These are phyloP conservation scores for Oxytropis ochrocephala DNA, from an alignment of 306 rosid species.

Conservation along the genomic window DNA sequence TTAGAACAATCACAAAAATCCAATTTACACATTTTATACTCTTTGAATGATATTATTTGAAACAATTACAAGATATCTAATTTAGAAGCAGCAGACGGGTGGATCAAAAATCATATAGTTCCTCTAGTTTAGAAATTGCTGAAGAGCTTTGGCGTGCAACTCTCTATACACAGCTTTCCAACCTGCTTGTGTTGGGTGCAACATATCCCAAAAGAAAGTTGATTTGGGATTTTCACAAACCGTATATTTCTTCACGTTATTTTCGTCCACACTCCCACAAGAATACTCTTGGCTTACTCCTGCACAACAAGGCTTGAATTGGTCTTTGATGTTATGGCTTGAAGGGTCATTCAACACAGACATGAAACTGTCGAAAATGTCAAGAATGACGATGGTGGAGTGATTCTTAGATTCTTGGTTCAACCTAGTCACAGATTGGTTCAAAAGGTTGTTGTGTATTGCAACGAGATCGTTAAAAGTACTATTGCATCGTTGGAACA, in stretches of 20 bases:
- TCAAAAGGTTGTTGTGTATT: constrained; percentile 51
- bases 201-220: constrained; percentile 65
- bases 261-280: constrained; percentile 46
- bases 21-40: no score
- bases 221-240: constrained; percentile 46
- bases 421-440: constrained; percentile 42
- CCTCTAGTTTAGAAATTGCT: neutral
- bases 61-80: no score
- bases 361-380: constrained; percentile 46
- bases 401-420: constrained; percentile 28
- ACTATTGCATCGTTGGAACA: constrained; percentile 42
- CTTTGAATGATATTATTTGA: no score
- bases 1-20: no score
- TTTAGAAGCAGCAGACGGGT: no score
- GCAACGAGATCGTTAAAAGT: constrained; percentile 31
- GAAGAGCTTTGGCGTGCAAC: neutral
- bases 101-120: neutral
- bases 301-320: constrained; percentile 52
- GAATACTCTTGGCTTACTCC: constrained; percentile 33
- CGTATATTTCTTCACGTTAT: constrained; percentile 39
- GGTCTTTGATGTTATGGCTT: constrained; percentile 29
- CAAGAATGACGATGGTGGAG: constrained; percentile 32
- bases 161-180: constrained; percentile 54
- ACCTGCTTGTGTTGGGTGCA: constrained; percentile 69
- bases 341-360: constrained; percentile 24